phyloP scores from a whole-genome alignment of 2,329 filamentous ascomycete genomes.

The Apiospora malaysiana region DNA sequence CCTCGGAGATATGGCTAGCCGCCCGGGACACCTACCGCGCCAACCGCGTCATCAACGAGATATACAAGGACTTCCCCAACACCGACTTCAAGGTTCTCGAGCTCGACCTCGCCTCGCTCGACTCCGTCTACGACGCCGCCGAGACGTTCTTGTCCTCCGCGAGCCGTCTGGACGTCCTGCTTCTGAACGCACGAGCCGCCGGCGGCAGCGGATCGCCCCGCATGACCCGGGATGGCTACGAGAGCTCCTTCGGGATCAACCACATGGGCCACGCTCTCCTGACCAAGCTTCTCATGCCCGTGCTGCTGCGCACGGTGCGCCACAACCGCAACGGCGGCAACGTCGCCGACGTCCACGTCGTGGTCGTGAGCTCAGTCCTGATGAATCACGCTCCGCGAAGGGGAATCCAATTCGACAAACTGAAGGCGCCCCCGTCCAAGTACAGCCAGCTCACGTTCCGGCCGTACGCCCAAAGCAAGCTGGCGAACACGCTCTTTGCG shows the following conservation, averaged over 20 bases:
- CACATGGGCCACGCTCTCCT: conserved; percentile 51
- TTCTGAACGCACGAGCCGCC: conserved; percentile 33
- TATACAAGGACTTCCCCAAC: conserved; percentile 26
- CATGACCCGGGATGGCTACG: conserved; percentile 47
- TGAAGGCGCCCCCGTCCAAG: not conserved
- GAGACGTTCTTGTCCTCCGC: conserved; percentile 32
- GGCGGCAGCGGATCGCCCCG: conserved; percentile 46
- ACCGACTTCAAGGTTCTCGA: conserved; percentile 31
- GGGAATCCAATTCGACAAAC: conserved; percentile 26
- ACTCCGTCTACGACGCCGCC: conserved; percentile 40
- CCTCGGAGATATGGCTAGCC: not conserved
- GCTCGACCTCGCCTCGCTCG: conserved; percentile 44
- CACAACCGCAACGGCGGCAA: not conserved
- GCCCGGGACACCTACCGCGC: not conserved
- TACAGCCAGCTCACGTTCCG: conserved; percentile 14
- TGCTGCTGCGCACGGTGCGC: conserved; percentile 24
- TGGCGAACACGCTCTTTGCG: conserved; percentile 28
- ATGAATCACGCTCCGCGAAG: conserved; percentile 15
- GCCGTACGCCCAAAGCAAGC: conserved; percentile 30
- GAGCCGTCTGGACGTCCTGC: conserved; percentile 46
- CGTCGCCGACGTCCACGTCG: conserved; percentile 26
- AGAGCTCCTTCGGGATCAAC: conserved; percentile 50
- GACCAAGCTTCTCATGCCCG: conserved; percentile 29
- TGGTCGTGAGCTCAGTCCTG: conserved; percentile 26
- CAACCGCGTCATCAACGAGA: conserved; percentile 15